Base-by-base conservation (phyloP, 2,329 filamentous ascomycete genomes). In the Penicillium concentricum region DNA sequence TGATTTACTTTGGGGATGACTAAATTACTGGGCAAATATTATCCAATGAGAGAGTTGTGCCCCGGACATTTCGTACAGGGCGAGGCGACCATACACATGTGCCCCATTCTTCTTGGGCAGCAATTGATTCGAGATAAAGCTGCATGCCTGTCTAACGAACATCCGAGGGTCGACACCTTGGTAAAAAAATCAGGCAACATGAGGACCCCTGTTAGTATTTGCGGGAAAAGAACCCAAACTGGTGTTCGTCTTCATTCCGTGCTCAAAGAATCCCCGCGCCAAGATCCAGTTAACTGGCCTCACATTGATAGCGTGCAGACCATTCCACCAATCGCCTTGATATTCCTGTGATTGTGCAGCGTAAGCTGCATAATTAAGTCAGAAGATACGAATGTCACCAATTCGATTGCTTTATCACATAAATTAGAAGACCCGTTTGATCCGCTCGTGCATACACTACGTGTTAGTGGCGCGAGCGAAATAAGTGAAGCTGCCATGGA, bases 331-430 rank as follows among this genome's bases (percentile, higher is more conserved):
- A 51, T 51, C 20, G 20, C 22, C 13, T 8, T 24, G 16, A 44
- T 15, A 45, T 2, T 18, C 16, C 16, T 3, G 46, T 55, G 30
- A 43, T 18, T 43, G 18, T 18, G 24, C 45, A 26, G 52, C 24
- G 18, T 43, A 51, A 55, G 45, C 52, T 55, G 52, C 52, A 55
- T 55, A 49, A 43, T n/a, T 10, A 30, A 37, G 52, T 55, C 45
- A 55, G 45, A 22, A 43, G 46, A 34, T 51, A 35, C 44, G 15
- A 37, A 2, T 20, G 4, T 28, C 30, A 28, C 22, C 28, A 35
- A 37, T 49, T 55, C 45, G 2, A 51, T 38, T 43, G 45, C 32
- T 30, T 55, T 41, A 37, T 45, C 39, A 16, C 45, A 41, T 51
- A 34, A 8, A 35, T 8, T 28, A 15, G 13, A 34, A 44, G 38